These are phyloP conservation scores for Septoria petroselini DNA, from an alignment of 2,329 filamentous ascomycete genomes.

Conservation along the genomic window DNA sequence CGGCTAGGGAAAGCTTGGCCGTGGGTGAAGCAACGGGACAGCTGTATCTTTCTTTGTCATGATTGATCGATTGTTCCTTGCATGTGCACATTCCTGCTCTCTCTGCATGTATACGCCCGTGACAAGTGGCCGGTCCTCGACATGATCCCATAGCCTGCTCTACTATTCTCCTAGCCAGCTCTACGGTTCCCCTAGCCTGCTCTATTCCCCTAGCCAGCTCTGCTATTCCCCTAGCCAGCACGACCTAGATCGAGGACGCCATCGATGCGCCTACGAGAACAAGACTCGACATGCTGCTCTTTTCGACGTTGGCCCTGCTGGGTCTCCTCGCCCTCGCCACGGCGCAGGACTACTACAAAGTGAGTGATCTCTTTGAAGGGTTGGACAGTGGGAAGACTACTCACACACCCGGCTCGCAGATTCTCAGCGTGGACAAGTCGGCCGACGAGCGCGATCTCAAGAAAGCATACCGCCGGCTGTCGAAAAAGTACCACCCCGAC, in stretches of 20 bases:
- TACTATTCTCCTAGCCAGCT: too few species aligned
- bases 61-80: too few species aligned
- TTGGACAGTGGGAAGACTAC: background rate
- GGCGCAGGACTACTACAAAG: slow-evolving; percentile 76
- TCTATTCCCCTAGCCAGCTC: too few species aligned
- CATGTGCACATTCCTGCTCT: too few species aligned
- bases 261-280: slow-evolving; percentile 18
- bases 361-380: slow-evolving; percentile 42
- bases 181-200: too few species aligned
- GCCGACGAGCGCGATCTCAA: slow-evolving; percentile 89
- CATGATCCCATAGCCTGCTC: slow-evolving; percentile 10
- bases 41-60: too few species aligned
- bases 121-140: slow-evolving; percentile 1
- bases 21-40: too few species aligned
- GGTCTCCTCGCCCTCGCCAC: slow-evolving; percentile 46
- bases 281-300: slow-evolving; percentile 39
- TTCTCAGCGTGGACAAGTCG: slow-evolving; percentile 74
- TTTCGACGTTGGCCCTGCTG: slow-evolving; percentile 44
- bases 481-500: slow-evolving; percentile 95
- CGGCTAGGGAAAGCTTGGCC: too few species aligned
- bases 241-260: background rate
- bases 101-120: background rate
- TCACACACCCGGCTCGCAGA: slow-evolving; percentile 50
- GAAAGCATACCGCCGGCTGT: slow-evolving; percentile 83
- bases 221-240: too few species aligned